phyloP scores from a whole-genome alignment of 129 eudicot species.

The Scalesia atractyloides region DNA sequence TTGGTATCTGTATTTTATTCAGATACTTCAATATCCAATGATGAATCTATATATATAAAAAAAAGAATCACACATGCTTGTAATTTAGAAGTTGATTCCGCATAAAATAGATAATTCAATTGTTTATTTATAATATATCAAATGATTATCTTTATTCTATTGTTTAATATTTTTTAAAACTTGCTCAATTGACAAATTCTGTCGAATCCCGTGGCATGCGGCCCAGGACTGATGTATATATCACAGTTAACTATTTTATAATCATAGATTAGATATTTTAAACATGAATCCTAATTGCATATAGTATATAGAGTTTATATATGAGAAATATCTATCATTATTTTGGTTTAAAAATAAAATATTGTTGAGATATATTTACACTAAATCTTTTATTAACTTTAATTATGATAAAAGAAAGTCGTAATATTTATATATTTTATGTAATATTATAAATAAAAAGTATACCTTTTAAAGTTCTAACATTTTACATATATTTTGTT shows the following conservation, averaged over 20 bases:
- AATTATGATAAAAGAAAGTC: too few species aligned
- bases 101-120: too few species aligned
- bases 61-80: background rate
- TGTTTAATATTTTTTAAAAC: background rate
- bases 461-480: too few species aligned
- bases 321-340: too few species aligned
- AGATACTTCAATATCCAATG: background rate
- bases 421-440: too few species aligned
- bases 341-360: background rate
- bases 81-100: background rate
- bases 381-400: background rate
- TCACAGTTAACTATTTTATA: background rate
- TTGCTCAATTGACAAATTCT: background rate
- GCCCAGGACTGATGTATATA: slow-evolving; percentile 13
- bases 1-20: slow-evolving; percentile 6
- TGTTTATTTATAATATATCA: background rate
- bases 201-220: slow-evolving; percentile 35
- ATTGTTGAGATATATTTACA: too few species aligned
- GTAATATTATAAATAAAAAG: too few species aligned
- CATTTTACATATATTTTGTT: too few species aligned
- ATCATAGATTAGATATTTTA: background rate
- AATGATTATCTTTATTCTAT: background rate
- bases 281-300: background rate
- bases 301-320: background rate
- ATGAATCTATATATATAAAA: background rate